Conservation (phyloP, 2,329 filamentous ascomycete genomes). For the Ophiostoma montium region DNA sequence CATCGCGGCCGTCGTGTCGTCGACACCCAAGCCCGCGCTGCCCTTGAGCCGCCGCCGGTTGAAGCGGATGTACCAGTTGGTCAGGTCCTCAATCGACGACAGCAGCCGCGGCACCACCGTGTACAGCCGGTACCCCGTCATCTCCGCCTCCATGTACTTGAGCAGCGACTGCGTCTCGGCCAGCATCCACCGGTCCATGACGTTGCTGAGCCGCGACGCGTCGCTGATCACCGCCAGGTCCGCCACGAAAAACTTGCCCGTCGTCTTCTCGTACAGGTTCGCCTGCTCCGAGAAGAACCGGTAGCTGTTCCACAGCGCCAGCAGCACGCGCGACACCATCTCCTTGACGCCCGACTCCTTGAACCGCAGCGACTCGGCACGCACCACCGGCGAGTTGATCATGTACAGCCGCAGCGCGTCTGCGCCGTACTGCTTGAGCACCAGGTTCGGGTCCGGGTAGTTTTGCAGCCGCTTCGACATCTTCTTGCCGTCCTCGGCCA, state of each 20-base stretch:
- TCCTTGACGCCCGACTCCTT: slow-evolving; percentile 89
- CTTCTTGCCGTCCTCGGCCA: slow-evolving; percentile 66
- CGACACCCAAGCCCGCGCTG: slow-evolving; percentile 64
- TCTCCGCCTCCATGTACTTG: slow-evolving; percentile 84
- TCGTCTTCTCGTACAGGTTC: slow-evolving; percentile 71
- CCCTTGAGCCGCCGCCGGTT: slow-evolving; percentile 86
- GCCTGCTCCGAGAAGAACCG: slow-evolving; percentile 93
- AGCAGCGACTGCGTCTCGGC: slow-evolving; percentile 84
- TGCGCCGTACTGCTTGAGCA: slow-evolving; percentile 80
- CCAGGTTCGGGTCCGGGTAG: slow-evolving; percentile 72
- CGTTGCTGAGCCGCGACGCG: slow-evolving; percentile 41
- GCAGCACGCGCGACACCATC: slow-evolving; percentile 78
- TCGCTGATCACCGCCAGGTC: slow-evolving; percentile 42
- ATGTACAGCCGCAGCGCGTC: slow-evolving; percentile 90
- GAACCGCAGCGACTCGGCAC: slow-evolving; percentile 80
- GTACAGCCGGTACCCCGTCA: slow-evolving; percentile 54
- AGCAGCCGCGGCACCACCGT: slow-evolving; percentile 81
- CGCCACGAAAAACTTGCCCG: slow-evolving; percentile 62
- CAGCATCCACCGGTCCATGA: slow-evolving; percentile 94
- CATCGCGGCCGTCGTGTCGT: slow-evolving; percentile 79
- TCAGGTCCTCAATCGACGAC: slow-evolving; percentile 62
- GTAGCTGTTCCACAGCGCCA: slow-evolving; percentile 92
- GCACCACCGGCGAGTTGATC: slow-evolving; percentile 91
- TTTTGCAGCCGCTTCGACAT: slow-evolving; percentile 98
- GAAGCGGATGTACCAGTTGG: slow-evolving; percentile 98